Evolutionary conservation across 2,329 filamentous ascomycete species (phyloP).

Genomic region (Diaporthe sp.): DNA sequence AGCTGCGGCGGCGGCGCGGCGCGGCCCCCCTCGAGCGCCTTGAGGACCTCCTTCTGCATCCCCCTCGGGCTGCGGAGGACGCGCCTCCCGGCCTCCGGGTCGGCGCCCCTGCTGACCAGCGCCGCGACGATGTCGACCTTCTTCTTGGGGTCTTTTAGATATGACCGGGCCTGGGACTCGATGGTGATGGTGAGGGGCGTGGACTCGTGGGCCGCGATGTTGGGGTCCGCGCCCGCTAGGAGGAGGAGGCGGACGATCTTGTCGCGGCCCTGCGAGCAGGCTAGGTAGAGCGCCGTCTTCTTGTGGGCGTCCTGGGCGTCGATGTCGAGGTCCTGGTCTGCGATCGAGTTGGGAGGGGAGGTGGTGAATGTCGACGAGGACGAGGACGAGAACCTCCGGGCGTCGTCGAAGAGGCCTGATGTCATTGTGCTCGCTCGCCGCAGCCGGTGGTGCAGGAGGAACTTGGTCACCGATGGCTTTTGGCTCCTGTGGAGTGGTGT

Average conservation of each 20-base stretch:
- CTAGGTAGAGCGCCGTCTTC: conserved; percentile 23
- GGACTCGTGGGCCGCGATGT: not conserved
- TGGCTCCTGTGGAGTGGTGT: conserved; percentile 26
- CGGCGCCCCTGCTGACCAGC: conserved; percentile 11
- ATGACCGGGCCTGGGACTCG: not conserved
- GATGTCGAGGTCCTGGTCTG: conserved; percentile 24
- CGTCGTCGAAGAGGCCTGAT: not conserved
- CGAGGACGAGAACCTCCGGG: not conserved
- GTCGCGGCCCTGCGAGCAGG: conserved; percentile 12
- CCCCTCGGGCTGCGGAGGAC: not conserved
- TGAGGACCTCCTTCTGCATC: conserved; percentile 2
- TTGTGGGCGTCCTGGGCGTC: conserved; percentile 25
- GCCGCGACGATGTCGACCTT: conserved; percentile 3
- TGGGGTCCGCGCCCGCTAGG: conserved; percentile 21
- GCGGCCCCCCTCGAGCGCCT: conserved; percentile 14
- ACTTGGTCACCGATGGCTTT: not conserved
- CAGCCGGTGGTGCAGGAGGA: conserved; percentile 1
- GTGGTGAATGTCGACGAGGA: not conserved
- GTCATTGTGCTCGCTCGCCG: conserved; percentile 10
- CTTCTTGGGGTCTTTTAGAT: not conserved
- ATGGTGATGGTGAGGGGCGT: conserved; percentile 18
- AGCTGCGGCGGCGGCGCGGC: not conserved
- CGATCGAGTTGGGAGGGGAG: not conserved
- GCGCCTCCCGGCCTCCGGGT: not conserved
- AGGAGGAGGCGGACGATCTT: conserved; percentile 25